Conservation (phyloP, 192 early-diverging fungal species). For the Borealophlyctis nickersoniae region DNA sequence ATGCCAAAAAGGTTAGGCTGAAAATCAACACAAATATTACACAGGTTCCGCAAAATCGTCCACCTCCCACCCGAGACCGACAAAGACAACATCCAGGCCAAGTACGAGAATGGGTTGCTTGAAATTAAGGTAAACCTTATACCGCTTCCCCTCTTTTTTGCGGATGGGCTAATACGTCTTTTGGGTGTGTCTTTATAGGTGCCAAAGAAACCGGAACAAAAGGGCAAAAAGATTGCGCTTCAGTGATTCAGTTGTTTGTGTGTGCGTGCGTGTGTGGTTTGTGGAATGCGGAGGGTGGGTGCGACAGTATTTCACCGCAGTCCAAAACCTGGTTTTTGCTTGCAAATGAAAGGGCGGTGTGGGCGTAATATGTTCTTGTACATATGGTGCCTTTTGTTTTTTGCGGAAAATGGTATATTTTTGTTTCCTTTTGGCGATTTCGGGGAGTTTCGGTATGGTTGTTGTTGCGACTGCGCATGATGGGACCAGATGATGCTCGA, state of each 20-base stretch:
- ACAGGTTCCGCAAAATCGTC: constrained; percentile 42
- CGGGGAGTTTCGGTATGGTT: too few species aligned
- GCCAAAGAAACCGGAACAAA: neutral
- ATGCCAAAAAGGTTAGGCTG: too few species aligned
- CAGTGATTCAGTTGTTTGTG: neutral
- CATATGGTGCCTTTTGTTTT: neutral
- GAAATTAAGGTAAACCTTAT: constrained; percentile 26
- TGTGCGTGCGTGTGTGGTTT: neutral
- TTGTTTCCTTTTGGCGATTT: neutral
- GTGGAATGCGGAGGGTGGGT: neutral
- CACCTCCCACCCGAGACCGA: constrained; percentile 47
- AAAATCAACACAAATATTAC: too few species aligned
- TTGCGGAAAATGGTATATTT: neutral
- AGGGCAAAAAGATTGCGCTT: neutral
- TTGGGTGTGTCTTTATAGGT: neutral
- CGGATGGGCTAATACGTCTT: neutral
- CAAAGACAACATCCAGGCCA: constrained; percentile 47
- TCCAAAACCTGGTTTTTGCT: neutral
- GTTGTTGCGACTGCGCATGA: too few species aligned
- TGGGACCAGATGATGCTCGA: too few species aligned
- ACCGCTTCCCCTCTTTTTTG: neutral
- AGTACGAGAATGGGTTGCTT: constrained; percentile 54
- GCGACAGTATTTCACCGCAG: neutral
- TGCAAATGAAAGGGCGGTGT: neutral
- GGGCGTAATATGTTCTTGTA: neutral